Conservation (phyloP, 352 stramenopile species). For the Pythium monospermum region DNA sequence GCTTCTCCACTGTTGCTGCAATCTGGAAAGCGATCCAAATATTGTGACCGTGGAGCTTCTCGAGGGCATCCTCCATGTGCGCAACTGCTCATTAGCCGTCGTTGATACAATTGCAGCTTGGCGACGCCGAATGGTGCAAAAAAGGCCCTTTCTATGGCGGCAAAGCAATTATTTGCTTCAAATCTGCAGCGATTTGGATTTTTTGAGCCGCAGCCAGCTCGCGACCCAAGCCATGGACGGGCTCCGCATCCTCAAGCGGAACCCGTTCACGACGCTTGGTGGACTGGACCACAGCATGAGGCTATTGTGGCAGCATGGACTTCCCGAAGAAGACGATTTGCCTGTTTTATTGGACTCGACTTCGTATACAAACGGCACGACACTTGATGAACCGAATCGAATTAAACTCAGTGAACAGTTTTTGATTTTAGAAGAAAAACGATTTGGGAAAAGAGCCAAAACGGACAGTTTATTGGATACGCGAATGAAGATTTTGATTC, state of each 20-base stretch:
- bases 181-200: slow-evolving; percentile 66
- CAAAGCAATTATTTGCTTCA: slow-evolving; percentile 63
- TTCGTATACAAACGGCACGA: slow-evolving; percentile 30
- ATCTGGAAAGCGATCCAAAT: slow-evolving; percentile 35
- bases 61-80: slow-evolving; percentile 41
- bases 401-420: slow-evolving; percentile 55
- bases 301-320: slow-evolving; percentile 42
- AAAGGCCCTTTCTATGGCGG: slow-evolving; percentile 52
- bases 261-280: slow-evolving; percentile 69
- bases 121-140: slow-evolving; percentile 55
- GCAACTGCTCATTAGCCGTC: slow-evolving; percentile 38
- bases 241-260: slow-evolving; percentile 43
- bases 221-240: slow-evolving; percentile 50
- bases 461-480: slow-evolving; percentile 29
- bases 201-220: slow-evolving; percentile 63
- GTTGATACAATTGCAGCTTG: slow-evolving; percentile 58
- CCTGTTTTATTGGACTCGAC: slow-evolving; percentile 51
- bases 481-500: slow-evolving; percentile 47
- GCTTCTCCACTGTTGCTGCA: slow-evolving; percentile 40
- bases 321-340: slow-evolving; percentile 50
- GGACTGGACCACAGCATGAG: slow-evolving; percentile 63
- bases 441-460: slow-evolving; percentile 36
- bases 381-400: slow-evolving; percentile 35
- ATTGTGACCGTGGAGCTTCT: slow-evolving; percentile 33
- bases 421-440: slow-evolving; percentile 50